Evolutionary conservation across 768 basidiomycete genomes (phyloP), one percentile per base, ranked within the genome.

Genomic region (Pulveroboletus sp.): DNA sequence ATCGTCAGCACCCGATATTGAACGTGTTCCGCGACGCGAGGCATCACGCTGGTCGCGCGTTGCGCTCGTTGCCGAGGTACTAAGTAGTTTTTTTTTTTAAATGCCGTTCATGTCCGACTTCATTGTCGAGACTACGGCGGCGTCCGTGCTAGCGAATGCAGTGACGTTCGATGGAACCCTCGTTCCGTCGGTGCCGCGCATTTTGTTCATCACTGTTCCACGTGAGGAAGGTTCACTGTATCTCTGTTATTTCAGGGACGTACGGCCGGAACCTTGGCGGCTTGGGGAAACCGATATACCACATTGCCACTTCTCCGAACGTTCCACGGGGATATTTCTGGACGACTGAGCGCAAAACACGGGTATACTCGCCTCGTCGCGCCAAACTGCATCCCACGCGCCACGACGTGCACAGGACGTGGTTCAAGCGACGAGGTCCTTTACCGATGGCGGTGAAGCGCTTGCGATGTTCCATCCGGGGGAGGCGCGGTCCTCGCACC

Each of bases 371-470:
- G 16, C n/a, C 41, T 5, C 14, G 30, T 31, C 14, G 16, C 29
- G 13, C 20, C n/a, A 20, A 47, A 6, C 6, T 2, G 0, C 2
- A 14, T 5, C 14, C 13, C 3, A 6, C 12, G 5, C 17, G 12
- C 20, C 10, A n/a, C 20, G 23, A 36, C 36, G 13, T n/a, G 24
- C 38, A 24, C 11, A 35, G 10, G 42, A 19, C 22, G n/a, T 61
- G 60, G 60, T 6, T 41, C 23, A 56, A 62, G 29, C 59, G 57
- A 57, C 51, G 57, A 11, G 61, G 51, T 16, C 54, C 54, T 11
- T 19, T 61, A 2, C 60, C 60, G 6, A 13, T n/a, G 31, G 26
- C 26, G 26, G 20, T 24, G 31, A 48, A 34, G 7, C 12, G 22
- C 7, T 19, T 12, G 19, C 49, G 13, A n/a, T 22, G 24, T 22